phyloP scores from a whole-genome alignment of 2,329 filamentous ascomycete genomes.

The Harringtonia aguacate region DNA sequence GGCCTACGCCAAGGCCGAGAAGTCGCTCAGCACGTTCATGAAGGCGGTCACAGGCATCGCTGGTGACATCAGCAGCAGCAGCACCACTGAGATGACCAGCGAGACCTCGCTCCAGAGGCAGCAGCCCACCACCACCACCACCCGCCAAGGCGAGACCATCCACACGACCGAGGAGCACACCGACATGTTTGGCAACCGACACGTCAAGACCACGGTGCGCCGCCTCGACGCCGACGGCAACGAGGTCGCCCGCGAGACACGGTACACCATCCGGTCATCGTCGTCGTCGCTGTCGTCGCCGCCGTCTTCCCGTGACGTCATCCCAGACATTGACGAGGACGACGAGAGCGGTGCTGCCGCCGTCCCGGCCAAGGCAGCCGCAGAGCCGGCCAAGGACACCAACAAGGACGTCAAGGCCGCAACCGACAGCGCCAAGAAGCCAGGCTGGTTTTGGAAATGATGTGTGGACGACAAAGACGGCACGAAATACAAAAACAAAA shows the following conservation, averaged over 20 bases:
- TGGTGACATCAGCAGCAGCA: not conserved
- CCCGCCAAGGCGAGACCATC: constrained; percentile 16
- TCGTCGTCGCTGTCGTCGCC: not conserved
- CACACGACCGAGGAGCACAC: constrained; percentile 29
- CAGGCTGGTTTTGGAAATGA: constrained; percentile 32
- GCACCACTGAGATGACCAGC: not conserved
- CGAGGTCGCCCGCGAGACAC: constrained; percentile 26
- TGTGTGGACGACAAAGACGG: not conserved
- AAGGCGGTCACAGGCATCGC: constrained; percentile 18
- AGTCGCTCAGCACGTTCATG: constrained; percentile 29
- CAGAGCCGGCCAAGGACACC: constrained; percentile 4
- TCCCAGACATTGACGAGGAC: not conserved
- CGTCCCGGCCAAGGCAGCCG: not conserved
- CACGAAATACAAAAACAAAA: no score
- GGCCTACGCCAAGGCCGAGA: constrained; percentile 23
- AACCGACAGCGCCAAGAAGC: constrained; percentile 14
- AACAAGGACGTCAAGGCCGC: constrained; percentile 2
- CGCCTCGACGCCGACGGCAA: constrained; percentile 29
- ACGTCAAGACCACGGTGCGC: constrained; percentile 28
- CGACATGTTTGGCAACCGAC: constrained; percentile 30
- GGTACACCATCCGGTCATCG: constrained; percentile 10
- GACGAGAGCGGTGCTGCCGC: not conserved
- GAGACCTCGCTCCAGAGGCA: not conserved
- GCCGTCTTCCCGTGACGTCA: not conserved
- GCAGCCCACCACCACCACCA: not conserved